Conservation (phyloP, 345 rosid genomes). For the Salix viminalis region DNA sequence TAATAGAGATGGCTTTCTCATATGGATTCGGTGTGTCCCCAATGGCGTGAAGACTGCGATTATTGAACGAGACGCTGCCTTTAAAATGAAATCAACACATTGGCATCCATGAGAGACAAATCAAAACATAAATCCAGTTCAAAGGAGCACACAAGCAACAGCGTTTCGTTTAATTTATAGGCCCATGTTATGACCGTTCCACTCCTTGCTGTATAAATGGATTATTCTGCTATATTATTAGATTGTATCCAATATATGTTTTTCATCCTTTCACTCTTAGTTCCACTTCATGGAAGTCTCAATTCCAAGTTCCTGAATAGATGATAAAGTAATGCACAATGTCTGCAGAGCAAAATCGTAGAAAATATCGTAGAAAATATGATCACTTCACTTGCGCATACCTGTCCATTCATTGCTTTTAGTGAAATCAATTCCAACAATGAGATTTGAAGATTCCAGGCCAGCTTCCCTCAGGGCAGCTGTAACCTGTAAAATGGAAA, state of each 20-base stretch:
- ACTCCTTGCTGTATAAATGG: not conserved
- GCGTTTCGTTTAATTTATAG: not conserved
- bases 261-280: not conserved
- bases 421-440: conserved; percentile 81
- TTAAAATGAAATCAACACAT: conserved; percentile 10
- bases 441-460: conserved; percentile 84
- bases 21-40: conserved; percentile 65
- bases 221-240: not conserved
- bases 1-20: conserved; percentile 66
- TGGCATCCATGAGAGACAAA: conserved; percentile 6
- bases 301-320: not conserved
- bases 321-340: not conserved
- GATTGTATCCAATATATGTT: not conserved
- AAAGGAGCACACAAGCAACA: not conserved
- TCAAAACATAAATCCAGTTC: not conserved
- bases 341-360: not conserved
- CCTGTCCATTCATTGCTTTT: conserved; percentile 96
- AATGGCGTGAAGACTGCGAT: conserved; percentile 55
- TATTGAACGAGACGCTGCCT: conserved; percentile 57
- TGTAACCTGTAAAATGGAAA: conserved; percentile 42
- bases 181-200: not conserved
- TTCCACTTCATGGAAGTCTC: not conserved
- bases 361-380: no score
- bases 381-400: conserved; percentile 5
- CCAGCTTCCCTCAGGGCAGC: conserved; percentile 65